Base-by-base conservation (phyloP, 805 yeast genomes). In the Yarrowia yakushimensis region DNA sequence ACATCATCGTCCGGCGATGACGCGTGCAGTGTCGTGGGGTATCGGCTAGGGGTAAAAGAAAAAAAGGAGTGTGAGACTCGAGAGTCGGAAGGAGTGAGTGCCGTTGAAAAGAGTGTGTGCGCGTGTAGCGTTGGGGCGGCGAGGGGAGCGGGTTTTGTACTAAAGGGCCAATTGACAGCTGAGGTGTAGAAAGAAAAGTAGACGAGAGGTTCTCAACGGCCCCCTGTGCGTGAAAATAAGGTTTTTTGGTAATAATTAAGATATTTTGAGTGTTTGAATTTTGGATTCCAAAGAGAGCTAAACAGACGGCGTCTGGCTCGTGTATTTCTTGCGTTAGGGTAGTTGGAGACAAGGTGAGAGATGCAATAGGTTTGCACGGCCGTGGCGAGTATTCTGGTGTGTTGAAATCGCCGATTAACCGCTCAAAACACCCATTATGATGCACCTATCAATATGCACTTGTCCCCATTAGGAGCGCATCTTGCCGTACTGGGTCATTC, bases 1-100 rank as follows among this genome's bases (percentile, higher is more conserved):
- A 25, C 59, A 52, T 52, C 59, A 36, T 48, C 57, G 57, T 48
- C 59, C 59, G 43, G 59, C 59, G 43, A 52, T 52, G 59, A 52
- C 59, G 59, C 59, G 59, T 20, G n/a, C 23, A 10, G 28, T 3
- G 30, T 31, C 15, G 42, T 36, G 22, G 41, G 25, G 27, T 31
- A 31, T 31, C 34, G n/a, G 15, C 12, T 4, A 9, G n/a, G n/a
- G n/a, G n/a, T n/a, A 22, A 9, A 20, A 22, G 43, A 25, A 8
- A 4, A 2, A 17, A 48, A 48, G 42, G 57, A 48, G 36, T 34
- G 57, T 48, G 31, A 30, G 33, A 25, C 27, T 30, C 39, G 20
- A 7, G 31, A 23, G 41, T 28, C 42, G 57, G 13, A 15, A 15
- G 13, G 18, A 22, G 18, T 10, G n/a, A n/a, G n/a, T n/a, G n/a